Conservation (phyloP, 1,284 basidiomycete genomes). For the Vanrija humicola region DNA sequence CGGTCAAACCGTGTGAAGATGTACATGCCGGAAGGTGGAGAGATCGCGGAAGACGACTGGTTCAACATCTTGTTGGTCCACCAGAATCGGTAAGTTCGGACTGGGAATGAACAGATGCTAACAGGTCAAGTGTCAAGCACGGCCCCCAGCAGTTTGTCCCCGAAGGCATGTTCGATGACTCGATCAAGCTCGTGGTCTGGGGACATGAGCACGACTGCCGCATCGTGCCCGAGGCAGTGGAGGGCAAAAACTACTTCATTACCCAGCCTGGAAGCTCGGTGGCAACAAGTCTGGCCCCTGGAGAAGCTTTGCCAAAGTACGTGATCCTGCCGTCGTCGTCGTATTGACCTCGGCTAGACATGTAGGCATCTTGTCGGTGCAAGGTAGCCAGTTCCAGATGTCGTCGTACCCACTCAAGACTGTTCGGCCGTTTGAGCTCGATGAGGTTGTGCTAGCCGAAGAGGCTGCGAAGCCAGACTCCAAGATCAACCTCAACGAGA, state of each 20-base stretch:
- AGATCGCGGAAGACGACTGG: conserved; percentile 59
- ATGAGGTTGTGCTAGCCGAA: conserved; percentile 71
- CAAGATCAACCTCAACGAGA: conserved; percentile 69
- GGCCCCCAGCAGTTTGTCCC: conserved; percentile 89
- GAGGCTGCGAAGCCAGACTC: conserved; percentile 64
- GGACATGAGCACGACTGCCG: conserved; percentile 98
- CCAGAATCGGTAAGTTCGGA: conserved; percentile 76
- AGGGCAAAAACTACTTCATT: conserved; percentile 86
- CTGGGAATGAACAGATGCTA: background rate
- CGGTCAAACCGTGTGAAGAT: conserved; percentile 88
- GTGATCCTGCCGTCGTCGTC: conserved; percentile 18
- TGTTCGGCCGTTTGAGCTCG: conserved; percentile 91
- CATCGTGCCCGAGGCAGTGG: conserved; percentile 82
- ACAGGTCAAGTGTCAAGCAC: conserved; percentile 69
- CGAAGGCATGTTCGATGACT: conserved; percentile 96
- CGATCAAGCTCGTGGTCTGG: conserved; percentile 90
- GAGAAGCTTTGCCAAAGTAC: conserved; percentile 83
- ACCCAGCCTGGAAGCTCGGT: conserved; percentile 93
- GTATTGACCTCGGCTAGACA: conserved; percentile 56
- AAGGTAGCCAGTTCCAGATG: conserved; percentile 80
- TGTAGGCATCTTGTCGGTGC: conserved; percentile 78
- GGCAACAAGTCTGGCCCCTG: conserved; percentile 86
- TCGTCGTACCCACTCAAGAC: conserved; percentile 82
- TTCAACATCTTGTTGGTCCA: conserved; percentile 93
- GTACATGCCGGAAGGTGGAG: conserved; percentile 89